Conservation (phyloP, 2,329 filamentous ascomycete genomes). For the Claviceps monticola region DNA sequence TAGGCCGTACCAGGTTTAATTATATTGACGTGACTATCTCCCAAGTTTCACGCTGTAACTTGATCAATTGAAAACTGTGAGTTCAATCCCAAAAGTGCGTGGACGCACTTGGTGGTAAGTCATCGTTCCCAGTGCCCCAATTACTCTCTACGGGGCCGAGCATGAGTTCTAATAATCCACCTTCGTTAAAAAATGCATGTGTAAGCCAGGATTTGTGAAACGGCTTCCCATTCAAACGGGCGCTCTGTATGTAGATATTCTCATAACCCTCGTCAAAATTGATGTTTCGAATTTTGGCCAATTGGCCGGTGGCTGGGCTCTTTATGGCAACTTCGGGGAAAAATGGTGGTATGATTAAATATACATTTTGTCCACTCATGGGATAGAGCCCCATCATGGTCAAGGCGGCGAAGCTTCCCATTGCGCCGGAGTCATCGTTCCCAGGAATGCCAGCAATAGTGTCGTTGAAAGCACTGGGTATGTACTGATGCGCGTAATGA, state of each 20-base stretch:
- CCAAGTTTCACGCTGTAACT: too few species aligned
- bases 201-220: conserved; percentile 46
- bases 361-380: conserved; percentile 39
- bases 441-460: conserved; percentile 43
- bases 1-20: too few species aligned
- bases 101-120: conserved; percentile 12
- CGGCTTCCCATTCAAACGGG: conserved; percentile 36
- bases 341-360: conserved; percentile 37
- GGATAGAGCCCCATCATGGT: conserved; percentile 40
- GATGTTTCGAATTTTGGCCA: conserved; percentile 16
- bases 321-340: conserved; percentile 30
- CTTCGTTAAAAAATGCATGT: conserved; percentile 45
- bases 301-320: conserved; percentile 13
- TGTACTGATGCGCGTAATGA: conserved; percentile 47
- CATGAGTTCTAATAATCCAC: conserved; percentile 41
- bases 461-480: conserved; percentile 55
- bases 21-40: too few species aligned
- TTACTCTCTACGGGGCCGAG: conserved; percentile 37
- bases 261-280: conserved; percentile 29
- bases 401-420: conserved; percentile 37
- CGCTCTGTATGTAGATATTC: conserved; percentile 45
- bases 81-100: conserved; percentile 11
- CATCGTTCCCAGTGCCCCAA: conserved; percentile 6
- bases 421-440: conserved; percentile 39
- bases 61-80: too few species aligned